phyloP scores from a whole-genome alignment of 345 rosid species.

The Citropsis articulata region DNA sequence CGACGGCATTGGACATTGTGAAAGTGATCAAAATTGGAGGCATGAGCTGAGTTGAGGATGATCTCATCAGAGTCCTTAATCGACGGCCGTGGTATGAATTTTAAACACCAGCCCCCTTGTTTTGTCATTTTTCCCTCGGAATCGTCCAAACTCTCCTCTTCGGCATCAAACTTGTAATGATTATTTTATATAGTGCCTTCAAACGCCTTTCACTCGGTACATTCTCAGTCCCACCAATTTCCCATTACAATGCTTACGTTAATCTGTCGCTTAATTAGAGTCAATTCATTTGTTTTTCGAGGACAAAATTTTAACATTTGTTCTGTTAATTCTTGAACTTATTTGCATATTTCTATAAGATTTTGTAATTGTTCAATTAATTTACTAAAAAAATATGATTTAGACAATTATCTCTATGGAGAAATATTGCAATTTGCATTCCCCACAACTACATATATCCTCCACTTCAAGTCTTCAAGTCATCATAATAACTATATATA shows the following conservation, averaged over 20 bases:
- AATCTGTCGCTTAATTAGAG: not conserved
- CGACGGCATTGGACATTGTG: no score
- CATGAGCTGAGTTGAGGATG: slow-evolving; percentile 8
- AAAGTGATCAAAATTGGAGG: no score
- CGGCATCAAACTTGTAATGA: slow-evolving; percentile 40
- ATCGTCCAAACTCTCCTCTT: slow-evolving; percentile 27
- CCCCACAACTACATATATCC: not conserved
- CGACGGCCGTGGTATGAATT: slow-evolving; percentile 19
- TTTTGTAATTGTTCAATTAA: no score
- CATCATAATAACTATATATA: not conserved
- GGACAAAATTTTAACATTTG: not conserved
- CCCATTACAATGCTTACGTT: not conserved
- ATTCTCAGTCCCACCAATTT: not conserved
- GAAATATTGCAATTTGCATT: not conserved
- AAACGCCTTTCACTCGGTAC: not conserved
- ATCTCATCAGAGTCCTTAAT: slow-evolving; percentile 32
- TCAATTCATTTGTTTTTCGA: no score
- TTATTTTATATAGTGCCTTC: slow-evolving; percentile 12
- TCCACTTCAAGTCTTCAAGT: not conserved
- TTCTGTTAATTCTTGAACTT: not conserved
- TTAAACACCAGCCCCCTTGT: not conserved
- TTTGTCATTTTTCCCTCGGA: slow-evolving; percentile 37
- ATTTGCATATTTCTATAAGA: not conserved
- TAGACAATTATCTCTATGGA: not conserved
- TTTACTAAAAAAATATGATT: no score